A percentile compares a stretch with the other conserved stretches of the same genome.
Evolutionary conservation across 2,329 filamentous ascomycete genomes (phyloP).

Genomic region (Cytospora piceicola): DNA sequence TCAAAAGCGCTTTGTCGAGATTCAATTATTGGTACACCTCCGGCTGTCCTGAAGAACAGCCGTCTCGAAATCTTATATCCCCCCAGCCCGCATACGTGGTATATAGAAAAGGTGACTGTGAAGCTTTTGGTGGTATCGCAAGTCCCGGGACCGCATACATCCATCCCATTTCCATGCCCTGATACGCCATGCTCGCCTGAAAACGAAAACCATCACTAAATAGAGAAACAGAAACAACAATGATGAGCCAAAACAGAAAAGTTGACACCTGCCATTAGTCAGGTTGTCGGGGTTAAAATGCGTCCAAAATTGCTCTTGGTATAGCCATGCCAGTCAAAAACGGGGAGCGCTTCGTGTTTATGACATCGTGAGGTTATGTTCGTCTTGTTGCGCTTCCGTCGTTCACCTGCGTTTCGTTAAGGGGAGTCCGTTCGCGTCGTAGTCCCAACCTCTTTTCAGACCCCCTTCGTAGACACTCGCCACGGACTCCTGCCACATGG

Average conservation of each 20-base stretch:
- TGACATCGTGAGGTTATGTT: not conserved
- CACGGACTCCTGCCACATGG: conserved; percentile 75
- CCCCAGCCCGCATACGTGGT: conserved; percentile 3
- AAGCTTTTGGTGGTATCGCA: conserved; percentile 22
- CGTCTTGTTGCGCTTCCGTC: not conserved
- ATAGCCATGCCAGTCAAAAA: conserved; percentile 3
- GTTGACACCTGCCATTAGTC: conserved; percentile 21
- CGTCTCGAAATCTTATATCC: not conserved
- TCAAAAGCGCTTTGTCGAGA: conserved; percentile 1
- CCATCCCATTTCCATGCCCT: conserved; percentile 12
- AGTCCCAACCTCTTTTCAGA: conserved; percentile 66
- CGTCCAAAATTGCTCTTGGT: not conserved
- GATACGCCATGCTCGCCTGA: conserved; percentile 16
- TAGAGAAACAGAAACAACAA: not conserved
- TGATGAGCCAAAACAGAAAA: conserved; percentile 11
- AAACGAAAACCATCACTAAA: not conserved
- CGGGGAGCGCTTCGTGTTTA: not conserved
- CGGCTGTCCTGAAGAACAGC: not conserved
- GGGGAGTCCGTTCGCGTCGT: conserved; percentile 44
- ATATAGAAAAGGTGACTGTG: conserved; percentile 18
- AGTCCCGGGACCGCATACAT: conserved; percentile 16
- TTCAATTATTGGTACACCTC: conserved; percentile 16
- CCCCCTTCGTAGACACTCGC: conserved; percentile 70
- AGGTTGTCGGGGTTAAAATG: conserved; percentile 6
- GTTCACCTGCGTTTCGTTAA: conserved; percentile 40